Percentiles rank a stretch among this genome's conserved stretches.
These are phyloP conservation scores for Saccharomycopsis capsularis DNA, from an alignment of 805 yeast species.

Conservation along the genomic window DNA sequence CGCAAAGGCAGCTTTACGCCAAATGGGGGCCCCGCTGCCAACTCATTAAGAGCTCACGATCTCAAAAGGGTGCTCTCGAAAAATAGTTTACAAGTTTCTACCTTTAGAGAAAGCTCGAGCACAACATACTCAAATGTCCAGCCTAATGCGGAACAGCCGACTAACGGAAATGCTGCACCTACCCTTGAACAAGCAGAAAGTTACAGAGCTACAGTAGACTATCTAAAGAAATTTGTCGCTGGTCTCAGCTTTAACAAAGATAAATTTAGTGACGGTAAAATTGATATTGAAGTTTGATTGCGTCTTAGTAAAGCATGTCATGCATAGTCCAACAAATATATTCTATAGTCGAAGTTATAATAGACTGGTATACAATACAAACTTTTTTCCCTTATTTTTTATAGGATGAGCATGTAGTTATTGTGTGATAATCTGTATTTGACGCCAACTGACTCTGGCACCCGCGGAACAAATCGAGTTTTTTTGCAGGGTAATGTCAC, in stretches of 20 bases:
- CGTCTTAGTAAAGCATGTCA: no score
- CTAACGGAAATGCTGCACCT: background rate
- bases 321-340: no score
- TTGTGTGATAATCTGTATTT: no score
- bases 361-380: no score
- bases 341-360: no score
- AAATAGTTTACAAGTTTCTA: background rate
- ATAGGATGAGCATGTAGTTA: no score
- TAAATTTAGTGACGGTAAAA: constrained; percentile 3
- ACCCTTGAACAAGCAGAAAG: no score
- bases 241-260: constrained; percentile 5
- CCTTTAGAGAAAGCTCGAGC: background rate
- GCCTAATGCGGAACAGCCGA: background rate
- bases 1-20: background rate
- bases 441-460: no score
- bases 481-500: no score
- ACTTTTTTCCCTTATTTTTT: no score
- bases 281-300: background rate
- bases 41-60: background rate
- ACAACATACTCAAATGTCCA: background rate
- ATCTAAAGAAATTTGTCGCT: background rate
- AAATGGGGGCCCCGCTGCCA: background rate
- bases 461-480: no score
- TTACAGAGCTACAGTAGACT: background rate
- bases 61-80: background rate